phyloP scores from a whole-genome alignment of 306 rosid genomes.

The Boehmeria nivea region DNA sequence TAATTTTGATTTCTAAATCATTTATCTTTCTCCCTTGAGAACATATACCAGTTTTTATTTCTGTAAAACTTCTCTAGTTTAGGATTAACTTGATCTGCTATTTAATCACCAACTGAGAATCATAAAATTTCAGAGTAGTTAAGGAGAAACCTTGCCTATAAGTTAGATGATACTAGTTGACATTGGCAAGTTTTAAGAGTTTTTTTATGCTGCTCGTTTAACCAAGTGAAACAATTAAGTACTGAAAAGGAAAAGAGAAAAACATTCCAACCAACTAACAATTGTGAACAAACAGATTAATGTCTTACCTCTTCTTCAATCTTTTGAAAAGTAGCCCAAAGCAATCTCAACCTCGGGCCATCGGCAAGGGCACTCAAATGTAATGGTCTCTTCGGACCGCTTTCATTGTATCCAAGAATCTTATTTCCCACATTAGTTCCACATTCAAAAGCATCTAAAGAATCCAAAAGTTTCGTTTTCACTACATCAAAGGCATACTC shows the following conservation, averaged over 20 bases:
- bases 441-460: slow-evolving; percentile 58
- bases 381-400: slow-evolving; percentile 44
- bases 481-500: slow-evolving; percentile 53
- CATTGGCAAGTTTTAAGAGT: too few relatives aligned
- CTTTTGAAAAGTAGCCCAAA: slow-evolving; percentile 71
- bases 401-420: slow-evolving; percentile 33
- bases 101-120: too few relatives aligned
- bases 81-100: too few relatives aligned
- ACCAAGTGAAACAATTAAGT: slow-evolving; percentile 10
- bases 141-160: too few relatives aligned
- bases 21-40: too few relatives aligned
- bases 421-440: slow-evolving; percentile 42
- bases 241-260: slow-evolving; percentile 1
- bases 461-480: slow-evolving; percentile 63
- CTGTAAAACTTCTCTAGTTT: too few relatives aligned
- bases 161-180: too few relatives aligned
- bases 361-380: slow-evolving; percentile 79
- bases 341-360: slow-evolving; percentile 80
- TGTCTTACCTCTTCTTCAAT: slow-evolving; percentile 71
- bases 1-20: too few relatives aligned
- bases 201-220: slow-evolving; percentile 15
- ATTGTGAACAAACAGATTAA: too few relatives aligned
- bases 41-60: too few relatives aligned
- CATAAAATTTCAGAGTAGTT: too few relatives aligned
- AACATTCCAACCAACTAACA: slow-evolving; percentile 10